Base-by-base conservation (phyloP, 73 alveolate genomes). In the Tetrahymena malaccensis region DNA sequence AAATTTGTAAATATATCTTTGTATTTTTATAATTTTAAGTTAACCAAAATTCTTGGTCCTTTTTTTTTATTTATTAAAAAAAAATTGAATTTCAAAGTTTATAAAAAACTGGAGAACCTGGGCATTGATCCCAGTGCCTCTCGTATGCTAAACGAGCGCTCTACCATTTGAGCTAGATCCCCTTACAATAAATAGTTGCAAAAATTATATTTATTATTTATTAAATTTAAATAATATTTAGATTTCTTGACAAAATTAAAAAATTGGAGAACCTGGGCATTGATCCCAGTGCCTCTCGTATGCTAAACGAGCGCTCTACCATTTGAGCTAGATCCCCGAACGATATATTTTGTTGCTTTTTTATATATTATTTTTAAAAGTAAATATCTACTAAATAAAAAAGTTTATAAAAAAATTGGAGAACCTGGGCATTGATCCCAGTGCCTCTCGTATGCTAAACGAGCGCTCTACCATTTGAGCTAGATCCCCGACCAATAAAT, bases 251-350 rank as follows among this genome's bases (percentile, higher is more conserved):
- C 0, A 12, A 70, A 70, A 25, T 9, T 2, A 70, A 70, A 70
- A 70, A 33, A 25, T 70, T 70, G 89, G 89, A 70, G 89, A 70
- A 70, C 89, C 89, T 70, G 89, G 89, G 89, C 89, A 70, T 70
- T 70, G 89, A 70, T 70, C 89, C 89, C 89, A 70, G 89, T 70
- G 89, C 89, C 89, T 70, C 89, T 70, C 89, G 89, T 70, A 70
- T 70, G 89, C 89, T 70, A 70, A 70, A 70, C 89, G 89, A 70
- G 89, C 89, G 89, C 89, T 70, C 89, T 70, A 70, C 89, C 89
- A 70, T 70, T 70, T 70, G 89, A 70, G 89, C 89, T 70, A 70
- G 85, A 58, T 58, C 85, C 85, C 85, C 85, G 33, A 17, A n/a
- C 85, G 22, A 58, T 58, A 17, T 17, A 4, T 21, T 58, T 9